These are phyloP conservation scores for Ceratocystis cacaofunesta DNA, from an alignment of 2,329 filamentous ascomycete species.

Conservation along the genomic window DNA sequence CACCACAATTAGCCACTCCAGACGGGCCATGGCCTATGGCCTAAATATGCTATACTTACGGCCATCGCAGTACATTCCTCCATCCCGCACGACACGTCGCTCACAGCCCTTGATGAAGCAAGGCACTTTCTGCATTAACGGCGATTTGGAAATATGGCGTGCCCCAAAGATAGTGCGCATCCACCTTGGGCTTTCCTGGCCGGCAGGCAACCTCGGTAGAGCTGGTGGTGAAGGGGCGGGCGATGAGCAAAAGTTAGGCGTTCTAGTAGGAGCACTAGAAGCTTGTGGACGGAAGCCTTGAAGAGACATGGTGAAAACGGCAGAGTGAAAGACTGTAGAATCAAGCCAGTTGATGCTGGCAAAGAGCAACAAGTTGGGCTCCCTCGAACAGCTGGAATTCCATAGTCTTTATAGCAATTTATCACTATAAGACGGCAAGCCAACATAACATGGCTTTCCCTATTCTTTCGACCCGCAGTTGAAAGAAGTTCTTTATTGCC, in stretches of 20 bases:
- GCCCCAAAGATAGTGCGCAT: conserved; percentile 9
- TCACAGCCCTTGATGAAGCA: conserved; percentile 9
- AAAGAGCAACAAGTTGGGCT: background rate
- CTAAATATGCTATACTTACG: background rate
- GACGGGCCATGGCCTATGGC: background rate
- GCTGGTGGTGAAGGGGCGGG: background rate
- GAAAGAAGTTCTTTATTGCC: background rate
- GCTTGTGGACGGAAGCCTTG: background rate
- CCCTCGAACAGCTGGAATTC: background rate
- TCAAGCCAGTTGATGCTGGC: background rate
- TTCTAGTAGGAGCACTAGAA: background rate
- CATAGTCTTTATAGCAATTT: conserved; percentile 1
- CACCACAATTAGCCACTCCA: background rate
- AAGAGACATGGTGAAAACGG: background rate
- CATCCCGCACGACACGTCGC: background rate
- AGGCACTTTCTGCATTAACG: conserved; percentile 2
- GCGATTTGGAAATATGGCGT: conserved; percentile 9
- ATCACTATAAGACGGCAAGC: background rate
- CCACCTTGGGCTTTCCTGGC: conserved; percentile 4
- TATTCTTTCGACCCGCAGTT: background rate
- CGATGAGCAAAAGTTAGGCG: background rate
- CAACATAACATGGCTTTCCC: too few relatives aligned
- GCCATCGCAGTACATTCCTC: conserved; percentile 2
- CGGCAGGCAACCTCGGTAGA: background rate
- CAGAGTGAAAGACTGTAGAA: background rate